phyloP scores from a whole-genome alignment of 2,329 filamentous ascomycete species.

The Dactylellina sp. region DNA sequence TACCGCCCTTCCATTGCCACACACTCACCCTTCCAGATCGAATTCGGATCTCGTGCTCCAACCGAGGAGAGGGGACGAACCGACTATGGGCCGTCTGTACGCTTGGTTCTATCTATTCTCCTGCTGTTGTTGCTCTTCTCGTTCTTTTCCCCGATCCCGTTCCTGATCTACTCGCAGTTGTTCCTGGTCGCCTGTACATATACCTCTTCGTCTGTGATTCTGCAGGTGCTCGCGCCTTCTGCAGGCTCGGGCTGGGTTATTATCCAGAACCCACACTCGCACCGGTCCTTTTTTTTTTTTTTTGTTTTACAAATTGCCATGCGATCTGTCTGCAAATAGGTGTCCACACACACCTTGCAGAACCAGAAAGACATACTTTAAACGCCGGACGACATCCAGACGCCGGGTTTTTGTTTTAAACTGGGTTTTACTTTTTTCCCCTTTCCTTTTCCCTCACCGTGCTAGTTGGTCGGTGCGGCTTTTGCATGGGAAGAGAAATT shows the following conservation, averaged over 20 bases:
- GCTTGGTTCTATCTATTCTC: constrained; percentile 13
- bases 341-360: constrained; percentile 45
- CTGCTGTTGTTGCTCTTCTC: constrained; percentile 21
- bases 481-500: constrained; percentile 20
- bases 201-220: constrained; percentile 42
- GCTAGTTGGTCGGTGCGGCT: constrained; percentile 9
- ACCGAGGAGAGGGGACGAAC: constrained; percentile 50
- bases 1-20: constrained; percentile 25
- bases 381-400: constrained; percentile 49
- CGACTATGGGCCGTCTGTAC: constrained; percentile 30
- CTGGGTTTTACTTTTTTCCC: constrained; percentile 31
- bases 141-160: constrained; percentile 36
- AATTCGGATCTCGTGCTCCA: constrained; percentile 39
- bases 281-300: constrained; percentile 4
- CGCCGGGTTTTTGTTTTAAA: constrained; percentile 41
- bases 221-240: constrained; percentile 36
- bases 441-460: constrained; percentile 18
- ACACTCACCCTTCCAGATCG: constrained; percentile 11
- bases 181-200: constrained; percentile 40
- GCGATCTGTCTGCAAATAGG: constrained; percentile 35
- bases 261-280: constrained; percentile 29
- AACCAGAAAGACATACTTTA: constrained; percentile 28
- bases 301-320: constrained; percentile 15
- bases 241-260: constrained; percentile 20
- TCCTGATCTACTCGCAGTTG: constrained; percentile 38